Conservation (phyloP, 441 rosid genomes). For the Biscutella laevigata region DNA sequence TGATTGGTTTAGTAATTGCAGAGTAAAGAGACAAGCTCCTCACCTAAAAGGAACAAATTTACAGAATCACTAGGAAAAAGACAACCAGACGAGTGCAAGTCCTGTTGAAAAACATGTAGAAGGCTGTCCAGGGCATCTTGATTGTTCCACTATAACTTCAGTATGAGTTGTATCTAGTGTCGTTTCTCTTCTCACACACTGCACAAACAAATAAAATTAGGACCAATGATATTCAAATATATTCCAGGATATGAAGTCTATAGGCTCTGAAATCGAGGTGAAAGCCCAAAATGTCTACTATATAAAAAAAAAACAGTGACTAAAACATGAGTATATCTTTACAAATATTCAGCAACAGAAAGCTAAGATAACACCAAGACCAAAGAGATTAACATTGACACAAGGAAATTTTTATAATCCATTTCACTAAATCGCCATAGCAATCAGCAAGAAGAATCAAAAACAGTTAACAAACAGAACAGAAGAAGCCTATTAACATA, state of each 20-base stretch:
- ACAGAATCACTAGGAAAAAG: constrained; percentile 74
- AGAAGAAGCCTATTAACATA: not conserved
- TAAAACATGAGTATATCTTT: not conserved
- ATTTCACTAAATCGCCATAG: not conserved
- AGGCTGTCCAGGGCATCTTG: constrained; percentile 75
- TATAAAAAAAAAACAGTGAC: not conserved
- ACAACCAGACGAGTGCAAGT: constrained; percentile 59
- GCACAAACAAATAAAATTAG: constrained; percentile 18
- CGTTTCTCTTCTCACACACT: constrained; percentile 18
- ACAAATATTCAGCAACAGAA: not conserved
- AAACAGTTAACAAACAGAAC: not conserved
- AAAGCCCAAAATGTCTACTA: not conserved
- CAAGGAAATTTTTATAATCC: too few species aligned
- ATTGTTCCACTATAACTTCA: constrained; percentile 20
- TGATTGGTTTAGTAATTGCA: not conserved
- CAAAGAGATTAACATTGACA: constrained; percentile 5
- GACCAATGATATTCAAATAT: not conserved
- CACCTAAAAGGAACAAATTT: constrained; percentile 37
- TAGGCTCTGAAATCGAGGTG: constrained; percentile 6
- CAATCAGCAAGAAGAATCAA: not conserved
- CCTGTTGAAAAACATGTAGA: constrained; percentile 56
- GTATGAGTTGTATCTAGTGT: not conserved
- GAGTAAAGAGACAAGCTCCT: constrained; percentile 4
- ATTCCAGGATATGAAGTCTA: not conserved
- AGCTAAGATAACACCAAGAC: not conserved